Conservation (phyloP, 495 filamentous ascomycete species). For the Trichoderma reesei region DNA sequence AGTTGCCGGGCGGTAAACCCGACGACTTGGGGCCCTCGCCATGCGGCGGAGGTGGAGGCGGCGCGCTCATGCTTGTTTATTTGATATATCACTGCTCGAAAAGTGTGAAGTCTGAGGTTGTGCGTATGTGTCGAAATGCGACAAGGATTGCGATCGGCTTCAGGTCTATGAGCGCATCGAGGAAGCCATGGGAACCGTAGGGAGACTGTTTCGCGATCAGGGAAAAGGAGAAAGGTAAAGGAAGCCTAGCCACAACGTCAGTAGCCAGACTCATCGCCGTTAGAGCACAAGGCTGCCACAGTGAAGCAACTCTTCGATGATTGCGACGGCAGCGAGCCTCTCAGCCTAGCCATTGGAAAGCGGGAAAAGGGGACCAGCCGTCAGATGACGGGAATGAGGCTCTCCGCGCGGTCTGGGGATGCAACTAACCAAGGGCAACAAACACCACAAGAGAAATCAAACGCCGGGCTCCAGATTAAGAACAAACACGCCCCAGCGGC, state of each 20-base stretch:
- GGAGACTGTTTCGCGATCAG: not conserved
- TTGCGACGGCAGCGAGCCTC: not conserved
- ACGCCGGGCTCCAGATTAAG: conserved; percentile 7
- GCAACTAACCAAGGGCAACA: conserved; percentile 5
- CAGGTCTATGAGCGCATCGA: conserved; percentile 28
- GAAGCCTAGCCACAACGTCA: not conserved
- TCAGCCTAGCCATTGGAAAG: not conserved
- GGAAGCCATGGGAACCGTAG: conserved; percentile 25
- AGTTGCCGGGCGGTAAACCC: conserved; percentile 71
- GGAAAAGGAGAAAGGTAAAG: not conserved
- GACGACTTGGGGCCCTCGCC: conserved; percentile 51
- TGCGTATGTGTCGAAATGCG: conserved; percentile 9
- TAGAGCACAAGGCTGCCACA: not conserved
- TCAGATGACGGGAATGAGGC: not conserved
- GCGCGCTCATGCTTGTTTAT: conserved; percentile 31
- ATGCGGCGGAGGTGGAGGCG: conserved; percentile 58
- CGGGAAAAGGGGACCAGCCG: not conserved
- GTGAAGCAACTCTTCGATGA: not conserved
- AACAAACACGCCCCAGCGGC: not conserved
- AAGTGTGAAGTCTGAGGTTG: conserved; percentile 9
- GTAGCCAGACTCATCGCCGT: not conserved
- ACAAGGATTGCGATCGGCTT: conserved; percentile 10
- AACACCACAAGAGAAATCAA: conserved; percentile 7
- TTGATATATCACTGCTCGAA: not conserved
- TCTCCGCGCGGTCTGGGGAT: not conserved